Conservation (phyloP, 345 rosid genomes). For the Syzygium grande region DNA sequence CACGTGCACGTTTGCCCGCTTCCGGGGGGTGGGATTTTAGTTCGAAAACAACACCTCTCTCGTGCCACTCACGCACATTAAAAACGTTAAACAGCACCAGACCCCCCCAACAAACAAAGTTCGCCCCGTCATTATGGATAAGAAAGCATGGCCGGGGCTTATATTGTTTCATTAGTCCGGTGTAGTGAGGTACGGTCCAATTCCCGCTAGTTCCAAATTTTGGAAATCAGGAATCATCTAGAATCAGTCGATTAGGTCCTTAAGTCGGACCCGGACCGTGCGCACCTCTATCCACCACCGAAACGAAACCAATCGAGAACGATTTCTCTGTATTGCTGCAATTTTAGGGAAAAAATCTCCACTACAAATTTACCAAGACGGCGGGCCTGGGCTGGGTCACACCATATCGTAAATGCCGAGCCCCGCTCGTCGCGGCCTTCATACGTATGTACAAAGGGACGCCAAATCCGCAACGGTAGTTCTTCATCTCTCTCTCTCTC, state of each 20-base stretch:
- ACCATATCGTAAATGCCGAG: too few species aligned
- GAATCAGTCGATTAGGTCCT: rapidly evolving
- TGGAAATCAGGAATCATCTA: rapidly evolving
- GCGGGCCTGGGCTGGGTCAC: not conserved
- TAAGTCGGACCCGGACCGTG: rapidly evolving
- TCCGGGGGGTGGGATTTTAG: too few species aligned
- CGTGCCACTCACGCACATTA: not conserved
- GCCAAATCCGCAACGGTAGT: not conserved
- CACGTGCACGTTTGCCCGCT: too few species aligned
- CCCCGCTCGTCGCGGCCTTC: not conserved
- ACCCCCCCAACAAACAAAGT: not conserved
- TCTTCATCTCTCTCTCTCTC: not conserved
- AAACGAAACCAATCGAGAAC: not conserved
- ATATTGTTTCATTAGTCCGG: rapidly evolving
- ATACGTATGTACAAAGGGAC: not conserved
- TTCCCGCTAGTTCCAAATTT: rapidly evolving
- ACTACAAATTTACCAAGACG: not conserved
- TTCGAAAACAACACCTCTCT: too few species aligned
- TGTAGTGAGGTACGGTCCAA: rapidly evolving
- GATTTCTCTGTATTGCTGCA: too few species aligned
- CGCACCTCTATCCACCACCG: rapidly evolving
- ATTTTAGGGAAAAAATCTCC: too few species aligned
- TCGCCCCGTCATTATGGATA: not conserved
- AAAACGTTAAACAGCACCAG: not conserved
- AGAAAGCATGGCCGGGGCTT: not conserved